phyloP scores from a whole-genome alignment of 257 asterid genomes.

The Solanum arcanum region DNA sequence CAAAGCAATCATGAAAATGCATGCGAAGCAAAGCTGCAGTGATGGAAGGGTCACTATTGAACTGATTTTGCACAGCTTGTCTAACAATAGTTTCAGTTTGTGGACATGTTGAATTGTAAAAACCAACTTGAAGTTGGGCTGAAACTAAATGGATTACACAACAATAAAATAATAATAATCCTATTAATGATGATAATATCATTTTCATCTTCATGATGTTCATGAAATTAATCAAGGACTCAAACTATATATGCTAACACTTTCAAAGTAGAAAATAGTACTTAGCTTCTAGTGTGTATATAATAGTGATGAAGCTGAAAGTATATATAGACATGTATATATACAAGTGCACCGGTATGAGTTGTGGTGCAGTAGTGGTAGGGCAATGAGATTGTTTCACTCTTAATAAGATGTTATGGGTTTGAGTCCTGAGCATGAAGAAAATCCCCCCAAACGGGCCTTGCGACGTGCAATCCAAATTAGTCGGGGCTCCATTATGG shows the following conservation, averaged over 20 bases:
- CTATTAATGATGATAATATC: not conserved
- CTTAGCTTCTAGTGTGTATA: not conserved
- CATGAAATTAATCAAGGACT: not conserved
- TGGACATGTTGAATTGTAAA: slow-evolving; percentile 44
- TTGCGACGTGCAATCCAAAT: too few species aligned
- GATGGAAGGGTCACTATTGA: slow-evolving; percentile 39
- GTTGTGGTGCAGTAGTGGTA: not conserved
- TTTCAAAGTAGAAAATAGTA: not conserved
- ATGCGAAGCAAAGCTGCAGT: slow-evolving; percentile 73
- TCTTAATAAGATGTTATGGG: too few species aligned
- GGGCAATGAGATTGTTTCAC: not conserved
- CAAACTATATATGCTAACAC: not conserved
- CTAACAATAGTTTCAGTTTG: slow-evolving; percentile 39
- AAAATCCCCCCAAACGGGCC: accelerated
- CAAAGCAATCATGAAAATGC: slow-evolving; percentile 87
- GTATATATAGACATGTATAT: not conserved
- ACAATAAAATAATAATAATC: not conserved
- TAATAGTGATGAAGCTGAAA: not conserved
- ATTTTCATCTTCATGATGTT: slow-evolving; percentile 10
- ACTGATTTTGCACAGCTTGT: slow-evolving; percentile 34
- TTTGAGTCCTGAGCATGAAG: too few species aligned
- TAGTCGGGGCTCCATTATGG: too few species aligned
- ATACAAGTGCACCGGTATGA: not conserved
- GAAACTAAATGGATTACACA: slow-evolving; percentile 16
- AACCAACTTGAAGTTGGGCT: slow-evolving; percentile 49